Conservation (phyloP, 805 yeast species). For the Spathaspora hagerdaliae region DNA sequence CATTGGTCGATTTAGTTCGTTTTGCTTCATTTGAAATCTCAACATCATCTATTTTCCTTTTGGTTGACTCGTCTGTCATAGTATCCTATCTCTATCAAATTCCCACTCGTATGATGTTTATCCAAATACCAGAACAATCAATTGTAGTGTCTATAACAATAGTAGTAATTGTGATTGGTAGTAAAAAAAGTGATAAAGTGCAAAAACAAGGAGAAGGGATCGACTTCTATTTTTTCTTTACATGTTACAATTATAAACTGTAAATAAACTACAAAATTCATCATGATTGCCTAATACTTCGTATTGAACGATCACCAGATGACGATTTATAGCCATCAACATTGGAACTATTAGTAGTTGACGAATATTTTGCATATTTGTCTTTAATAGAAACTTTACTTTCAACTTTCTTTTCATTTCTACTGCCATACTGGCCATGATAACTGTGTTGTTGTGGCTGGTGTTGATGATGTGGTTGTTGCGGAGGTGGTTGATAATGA, state of each 20-base stretch:
- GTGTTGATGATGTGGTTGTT: slow-evolving; percentile 33
- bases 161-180: no score
- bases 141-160: no score
- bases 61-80: slow-evolving; percentile 14
- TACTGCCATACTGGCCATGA: neutral
- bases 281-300: slow-evolving; percentile 6
- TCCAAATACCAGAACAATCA: no score
- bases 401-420: neutral
- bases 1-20: slow-evolving; percentile 9
- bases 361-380: slow-evolving; percentile 19
- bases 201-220: no score
- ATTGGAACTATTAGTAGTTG: neutral
- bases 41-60: slow-evolving; percentile 16
- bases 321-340: slow-evolving; percentile 2
- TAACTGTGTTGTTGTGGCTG: neutral
- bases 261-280: neutral
- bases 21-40: slow-evolving; percentile 2
- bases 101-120: no score
- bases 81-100: neutral
- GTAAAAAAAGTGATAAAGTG: no score
- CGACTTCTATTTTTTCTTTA: no score
- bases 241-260: neutral
- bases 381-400: slow-evolving; percentile 11
- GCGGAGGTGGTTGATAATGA: slow-evolving; percentile 8
- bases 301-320: slow-evolving; percentile 5